Conservation (phyloP, 2,329 filamentous ascomycete species). For the Ophiostoma sp. region DNA sequence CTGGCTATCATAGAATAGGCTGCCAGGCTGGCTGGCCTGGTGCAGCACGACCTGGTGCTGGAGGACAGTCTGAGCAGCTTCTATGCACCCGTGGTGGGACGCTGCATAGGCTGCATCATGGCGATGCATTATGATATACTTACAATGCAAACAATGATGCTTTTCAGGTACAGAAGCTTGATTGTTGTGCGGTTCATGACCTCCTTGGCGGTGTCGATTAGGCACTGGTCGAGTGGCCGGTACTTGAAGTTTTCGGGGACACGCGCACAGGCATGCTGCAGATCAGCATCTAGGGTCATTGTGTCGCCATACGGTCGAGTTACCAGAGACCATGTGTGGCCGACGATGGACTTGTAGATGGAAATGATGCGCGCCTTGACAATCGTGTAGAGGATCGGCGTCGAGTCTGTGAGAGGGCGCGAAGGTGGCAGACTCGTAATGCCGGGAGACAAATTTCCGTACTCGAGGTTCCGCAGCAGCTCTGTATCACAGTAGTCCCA, state of each 20-base stretch:
- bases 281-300: neutral
- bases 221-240: conserved; percentile 23
- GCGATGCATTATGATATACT: conserved; percentile 10
- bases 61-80: neutral
- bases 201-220: conserved; percentile 29
- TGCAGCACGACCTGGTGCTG: neutral
- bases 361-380: conserved; percentile 30
- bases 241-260: neutral
- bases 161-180: conserved; percentile 33
- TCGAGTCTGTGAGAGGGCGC: conserved; percentile 20
- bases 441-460: conserved; percentile 36
- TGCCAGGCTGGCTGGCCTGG: neutral
- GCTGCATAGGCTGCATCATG: neutral
- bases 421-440: conserved; percentile 32
- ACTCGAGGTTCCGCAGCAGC: conserved; percentile 37
- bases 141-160: conserved; percentile 33
- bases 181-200: conserved; percentile 32
- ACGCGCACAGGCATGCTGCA: conserved; percentile 16
- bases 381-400: conserved; percentile 24
- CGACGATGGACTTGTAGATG: conserved; percentile 15
- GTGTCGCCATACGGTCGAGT: conserved; percentile 4
- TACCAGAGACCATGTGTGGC: conserved; percentile 12
- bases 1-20: neutral
- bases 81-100: neutral
- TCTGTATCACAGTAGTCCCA: conserved; percentile 29